Percentiles rank a stretch among this genome's conserved stretches.
These are phyloP conservation scores for Aphanomyces invadans DNA, from an alignment of 352 stramenopile genomes.

Conservation along the genomic window DNA sequence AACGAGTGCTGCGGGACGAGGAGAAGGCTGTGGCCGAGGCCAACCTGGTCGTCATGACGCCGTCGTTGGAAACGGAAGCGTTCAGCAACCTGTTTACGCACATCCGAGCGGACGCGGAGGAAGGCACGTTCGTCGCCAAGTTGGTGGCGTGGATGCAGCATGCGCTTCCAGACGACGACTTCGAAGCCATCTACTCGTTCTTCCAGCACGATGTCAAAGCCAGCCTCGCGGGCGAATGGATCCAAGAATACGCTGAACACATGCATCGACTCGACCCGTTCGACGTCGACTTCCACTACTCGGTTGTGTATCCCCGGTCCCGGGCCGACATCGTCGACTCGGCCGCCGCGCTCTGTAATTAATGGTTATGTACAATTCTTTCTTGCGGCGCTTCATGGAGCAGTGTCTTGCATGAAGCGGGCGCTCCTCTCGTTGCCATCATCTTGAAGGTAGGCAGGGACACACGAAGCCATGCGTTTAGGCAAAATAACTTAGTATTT, in stretches of 20 bases:
- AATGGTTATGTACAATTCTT: too few species aligned
- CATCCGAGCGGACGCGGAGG: slow-evolving; percentile 42
- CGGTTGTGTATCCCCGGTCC: slow-evolving; percentile 34
- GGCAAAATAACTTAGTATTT: slow-evolving; percentile 19
- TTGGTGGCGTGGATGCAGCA: slow-evolving; percentile 63
- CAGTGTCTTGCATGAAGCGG: too few species aligned
- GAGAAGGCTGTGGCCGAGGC: slow-evolving; percentile 42
- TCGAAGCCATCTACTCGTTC: slow-evolving; percentile 39
- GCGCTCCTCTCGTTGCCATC: too few species aligned
- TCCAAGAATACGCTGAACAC: slow-evolving; percentile 57
- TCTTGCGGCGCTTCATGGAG: too few species aligned
- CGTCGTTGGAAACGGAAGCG: slow-evolving; percentile 52
- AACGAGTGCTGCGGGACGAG: slow-evolving; percentile 46
- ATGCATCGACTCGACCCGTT: slow-evolving; percentile 59
- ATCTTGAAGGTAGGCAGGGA: too few species aligned
- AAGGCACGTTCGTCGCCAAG: slow-evolving; percentile 47
- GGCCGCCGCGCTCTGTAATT: background rate
- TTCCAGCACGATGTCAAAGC: slow-evolving; percentile 46
- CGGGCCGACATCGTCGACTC: slow-evolving; percentile 6
- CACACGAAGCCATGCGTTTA: too few species aligned
- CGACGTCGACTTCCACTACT: slow-evolving; percentile 51
- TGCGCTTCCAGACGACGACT: slow-evolving; percentile 41
- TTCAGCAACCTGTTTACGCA: slow-evolving; percentile 57
- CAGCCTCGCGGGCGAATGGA: slow-evolving; percentile 56
- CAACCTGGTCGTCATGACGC: slow-evolving; percentile 42